These are phyloP conservation scores for Claviceps monticola DNA, from an alignment of 2,329 filamentous ascomycete genomes.

Conservation along the genomic window DNA sequence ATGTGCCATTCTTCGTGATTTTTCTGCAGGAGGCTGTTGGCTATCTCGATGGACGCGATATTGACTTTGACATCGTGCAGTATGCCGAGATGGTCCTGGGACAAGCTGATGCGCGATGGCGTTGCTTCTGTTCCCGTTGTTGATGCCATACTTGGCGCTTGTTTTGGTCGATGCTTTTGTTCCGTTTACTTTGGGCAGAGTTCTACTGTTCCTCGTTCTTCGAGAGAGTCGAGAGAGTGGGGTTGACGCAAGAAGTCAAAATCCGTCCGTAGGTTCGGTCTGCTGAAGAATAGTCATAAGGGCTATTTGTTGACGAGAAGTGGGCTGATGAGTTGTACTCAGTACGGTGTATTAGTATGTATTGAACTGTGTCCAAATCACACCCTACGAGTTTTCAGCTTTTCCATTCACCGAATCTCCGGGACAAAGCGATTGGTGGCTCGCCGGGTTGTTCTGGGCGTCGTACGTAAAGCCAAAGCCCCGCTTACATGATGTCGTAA, in stretches of 20 bases:
- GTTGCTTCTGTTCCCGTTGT: not conserved
- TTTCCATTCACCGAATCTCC: not conserved
- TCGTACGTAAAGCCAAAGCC: not conserved
- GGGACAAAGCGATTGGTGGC: not conserved
- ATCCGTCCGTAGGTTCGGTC: too few relatives aligned
- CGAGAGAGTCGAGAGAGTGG: too few relatives aligned
- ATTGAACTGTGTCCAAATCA: not conserved
- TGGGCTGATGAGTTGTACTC: too few relatives aligned
- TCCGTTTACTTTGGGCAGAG: too few relatives aligned
- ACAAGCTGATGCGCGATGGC: not conserved
- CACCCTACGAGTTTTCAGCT: not conserved
- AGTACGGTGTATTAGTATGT: not conserved
- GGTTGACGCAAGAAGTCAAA: too few relatives aligned
- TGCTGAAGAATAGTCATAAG: too few relatives aligned
- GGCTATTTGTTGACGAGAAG: too few relatives aligned
- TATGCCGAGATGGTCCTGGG: not conserved
- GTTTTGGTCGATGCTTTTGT: too few relatives aligned
- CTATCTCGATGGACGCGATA: constrained; percentile 3
- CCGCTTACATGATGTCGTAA: too few relatives aligned
- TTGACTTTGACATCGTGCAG: not conserved
- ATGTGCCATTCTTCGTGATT: constrained; percentile 19
- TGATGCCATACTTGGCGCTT: too few relatives aligned
- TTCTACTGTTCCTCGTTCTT: too few relatives aligned
- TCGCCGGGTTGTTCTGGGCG: not conserved
- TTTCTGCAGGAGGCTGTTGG: constrained; percentile 13